Conservation (phyloP, 768 basidiomycete genomes). For the Coprinopsis marcescibilis region DNA sequence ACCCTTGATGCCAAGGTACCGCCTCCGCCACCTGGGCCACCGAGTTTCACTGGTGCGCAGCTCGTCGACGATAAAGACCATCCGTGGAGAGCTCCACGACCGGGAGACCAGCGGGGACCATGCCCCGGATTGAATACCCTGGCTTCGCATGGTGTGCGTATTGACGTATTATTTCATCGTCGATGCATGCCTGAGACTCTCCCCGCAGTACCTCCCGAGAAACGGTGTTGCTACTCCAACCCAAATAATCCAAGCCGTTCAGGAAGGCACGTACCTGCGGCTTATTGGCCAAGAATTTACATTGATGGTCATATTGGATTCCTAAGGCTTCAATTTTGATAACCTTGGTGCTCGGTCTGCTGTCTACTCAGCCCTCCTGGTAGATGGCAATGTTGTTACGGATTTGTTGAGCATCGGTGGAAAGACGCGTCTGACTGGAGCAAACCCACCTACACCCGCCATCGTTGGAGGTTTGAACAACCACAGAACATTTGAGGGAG, state of each 20-base stretch:
- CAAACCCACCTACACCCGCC: constrained; percentile 13
- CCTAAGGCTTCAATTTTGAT: constrained; percentile 16
- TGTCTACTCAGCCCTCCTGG: constrained; percentile 15
- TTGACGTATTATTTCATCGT: not conserved
- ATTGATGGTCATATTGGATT: not conserved
- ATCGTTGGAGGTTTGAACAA: constrained; percentile 15
- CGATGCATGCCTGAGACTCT: not conserved
- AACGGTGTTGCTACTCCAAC: constrained; percentile 12
- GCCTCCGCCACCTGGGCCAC: too few relatives aligned
- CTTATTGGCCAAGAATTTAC: too few relatives aligned
- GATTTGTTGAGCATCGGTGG: constrained; percentile 15
- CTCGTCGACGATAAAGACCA: constrained; percentile 17
- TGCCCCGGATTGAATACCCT: constrained; percentile 18
- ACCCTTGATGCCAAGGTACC: too few relatives aligned
- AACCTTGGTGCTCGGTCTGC: constrained; percentile 12
- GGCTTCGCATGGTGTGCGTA: constrained; percentile 15
- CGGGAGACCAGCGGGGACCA: constrained; percentile 14
- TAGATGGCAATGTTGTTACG: constrained; percentile 15
- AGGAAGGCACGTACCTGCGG: constrained; percentile 6
- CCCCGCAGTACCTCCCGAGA: constrained; percentile 11
- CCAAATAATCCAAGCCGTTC: constrained; percentile 10
- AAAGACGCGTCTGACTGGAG: constrained; percentile 13
- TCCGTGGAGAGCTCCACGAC: constrained; percentile 11
- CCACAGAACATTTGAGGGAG: constrained; percentile 16
- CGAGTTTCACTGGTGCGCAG: constrained; percentile 13